Base-by-base conservation (phyloP, 1,284 basidiomycete genomes). In the Cerioporus squamosus region DNA sequence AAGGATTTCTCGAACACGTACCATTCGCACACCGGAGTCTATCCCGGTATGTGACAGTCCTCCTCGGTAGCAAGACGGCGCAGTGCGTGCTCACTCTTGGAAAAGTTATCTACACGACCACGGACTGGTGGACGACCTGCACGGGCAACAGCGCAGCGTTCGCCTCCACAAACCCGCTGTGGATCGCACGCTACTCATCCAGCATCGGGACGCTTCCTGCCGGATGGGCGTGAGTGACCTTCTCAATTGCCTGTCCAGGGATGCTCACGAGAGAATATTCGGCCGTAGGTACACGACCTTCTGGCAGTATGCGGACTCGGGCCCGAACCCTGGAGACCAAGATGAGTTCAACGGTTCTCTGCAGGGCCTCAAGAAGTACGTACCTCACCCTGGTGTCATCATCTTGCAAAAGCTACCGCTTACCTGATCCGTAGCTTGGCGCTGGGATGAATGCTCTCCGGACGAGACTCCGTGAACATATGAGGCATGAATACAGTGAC, bases 121-220 rank as follows among this genome's bases (percentile, higher is more conserved):
- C 85, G 1, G 77, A 82, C 65, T 90, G 86, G 88, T 90, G 87
- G 87, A 82, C 65, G 33, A 79, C 78, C 18, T 90, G 88, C 72
- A 88, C 87, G 2, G 82, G 83, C 8, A 82, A 85, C 70, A 82
- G 77, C 57, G 73, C 76, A 29, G 69, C 74, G 26, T 87, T 88
- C 63, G 79, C 69, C 12, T 54, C 66, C 8, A 78, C 75, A 54
- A 83, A 81, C 68, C 84, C 86, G 1, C 74, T 90, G 0, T 87
- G 83, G 81, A 76, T 88, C 39, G 87, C 88, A 0, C 73, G 75
- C 47, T 88, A 79, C 53, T 69, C 81, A 4, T 79, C 80, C 0
- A 69, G 68, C 20, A 70, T 84, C 18, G 84, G 84, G 4, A 65
- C 79, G 4, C 74, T 87, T 36, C 85, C 85, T 26, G 81, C 84